phyloP scores from a whole-genome alignment of 164 flowering plant genomes.

The Santalum album region DNA sequence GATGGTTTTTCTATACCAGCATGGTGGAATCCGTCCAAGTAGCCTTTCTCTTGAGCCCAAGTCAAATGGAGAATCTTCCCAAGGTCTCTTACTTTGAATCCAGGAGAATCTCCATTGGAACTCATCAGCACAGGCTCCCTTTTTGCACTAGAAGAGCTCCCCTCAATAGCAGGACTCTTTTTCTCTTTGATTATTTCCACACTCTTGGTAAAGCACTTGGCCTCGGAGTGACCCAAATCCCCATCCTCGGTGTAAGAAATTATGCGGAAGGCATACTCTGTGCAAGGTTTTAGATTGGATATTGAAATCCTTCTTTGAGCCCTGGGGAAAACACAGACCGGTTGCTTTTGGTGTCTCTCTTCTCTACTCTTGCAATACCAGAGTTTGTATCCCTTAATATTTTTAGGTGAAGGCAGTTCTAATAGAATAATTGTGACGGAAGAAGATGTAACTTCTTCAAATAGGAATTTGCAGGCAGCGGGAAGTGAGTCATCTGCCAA shows the following conservation, averaged over 20 bases:
- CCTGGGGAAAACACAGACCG: constrained; percentile 51
- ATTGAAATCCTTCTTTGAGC: constrained; percentile 63
- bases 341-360: constrained; percentile 46
- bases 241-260: constrained; percentile 77
- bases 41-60: constrained; percentile 61
- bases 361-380: constrained; percentile 76
- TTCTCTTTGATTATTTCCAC: constrained; percentile 64
- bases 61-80: constrained; percentile 69
- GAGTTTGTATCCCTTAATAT: constrained; percentile 78
- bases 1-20: constrained; percentile 36
- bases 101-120: constrained; percentile 37
- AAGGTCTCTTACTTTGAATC: constrained; percentile 80
- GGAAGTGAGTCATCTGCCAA: constrained; percentile 84
- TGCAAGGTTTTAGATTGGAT: constrained; percentile 81
- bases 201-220: constrained; percentile 85
- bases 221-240: constrained; percentile 87
- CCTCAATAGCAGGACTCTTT: constrained; percentile 17
- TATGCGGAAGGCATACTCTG: constrained; percentile 75
- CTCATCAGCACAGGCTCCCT: constrained; percentile 20
- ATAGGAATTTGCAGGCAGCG: constrained; percentile 86
- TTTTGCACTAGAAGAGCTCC: constrained; percentile 21
- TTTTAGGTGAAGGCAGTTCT: constrained; percentile 42
- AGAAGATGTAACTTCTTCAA: constrained; percentile 74
- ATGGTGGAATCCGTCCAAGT: constrained; percentile 36
- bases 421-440: constrained; percentile 64